Percentiles rank a stretch among this genome's conserved stretches.
Evolutionary conservation across 164 flowering plant species (phyloP).

Genomic region (Vitis amurensis): DNA sequence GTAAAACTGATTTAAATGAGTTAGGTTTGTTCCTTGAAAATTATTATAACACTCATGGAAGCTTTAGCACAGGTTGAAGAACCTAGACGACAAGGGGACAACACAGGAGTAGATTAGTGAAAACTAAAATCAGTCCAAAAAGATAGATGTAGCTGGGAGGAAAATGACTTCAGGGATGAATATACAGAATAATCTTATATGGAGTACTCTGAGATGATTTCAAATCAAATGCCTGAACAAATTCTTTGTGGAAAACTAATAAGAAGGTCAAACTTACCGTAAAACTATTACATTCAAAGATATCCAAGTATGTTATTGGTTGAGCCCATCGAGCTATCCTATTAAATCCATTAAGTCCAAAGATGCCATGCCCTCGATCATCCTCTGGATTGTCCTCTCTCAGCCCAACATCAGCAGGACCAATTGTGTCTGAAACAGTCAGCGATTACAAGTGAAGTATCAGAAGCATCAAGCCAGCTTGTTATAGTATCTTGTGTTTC

Average conservation of each 20-base stretch:
- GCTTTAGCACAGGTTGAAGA: too few species aligned
- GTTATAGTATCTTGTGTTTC: neutral
- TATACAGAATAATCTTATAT: neutral
- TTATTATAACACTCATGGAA: too few species aligned
- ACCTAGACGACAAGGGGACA: too few species aligned
- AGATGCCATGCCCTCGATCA: conserved; percentile 86
- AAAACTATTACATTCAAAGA: conserved; percentile 71
- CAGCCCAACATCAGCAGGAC: conserved; percentile 84
- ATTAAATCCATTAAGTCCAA: conserved; percentile 47
- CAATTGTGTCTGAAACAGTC: conserved; percentile 56
- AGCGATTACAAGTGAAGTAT: neutral
- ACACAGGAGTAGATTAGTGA: too few species aligned
- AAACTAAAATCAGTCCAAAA: too few species aligned
- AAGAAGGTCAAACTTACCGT: conserved; percentile 44
- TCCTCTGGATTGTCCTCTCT: conserved; percentile 65
- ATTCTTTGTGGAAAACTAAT: neutral
- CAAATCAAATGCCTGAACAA: neutral
- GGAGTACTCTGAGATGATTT: neutral
- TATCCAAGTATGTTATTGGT: conserved; percentile 82
- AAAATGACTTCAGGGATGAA: neutral
- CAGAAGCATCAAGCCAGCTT: neutral
- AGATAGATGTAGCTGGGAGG: neutral
- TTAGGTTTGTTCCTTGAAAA: too few species aligned
- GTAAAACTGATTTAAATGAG: too few species aligned
- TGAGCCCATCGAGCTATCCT: conserved; percentile 82